Evolutionary conservation across 139 green algal genomes (phyloP).

Genomic region (Chlamydomonas applanata): DNA sequence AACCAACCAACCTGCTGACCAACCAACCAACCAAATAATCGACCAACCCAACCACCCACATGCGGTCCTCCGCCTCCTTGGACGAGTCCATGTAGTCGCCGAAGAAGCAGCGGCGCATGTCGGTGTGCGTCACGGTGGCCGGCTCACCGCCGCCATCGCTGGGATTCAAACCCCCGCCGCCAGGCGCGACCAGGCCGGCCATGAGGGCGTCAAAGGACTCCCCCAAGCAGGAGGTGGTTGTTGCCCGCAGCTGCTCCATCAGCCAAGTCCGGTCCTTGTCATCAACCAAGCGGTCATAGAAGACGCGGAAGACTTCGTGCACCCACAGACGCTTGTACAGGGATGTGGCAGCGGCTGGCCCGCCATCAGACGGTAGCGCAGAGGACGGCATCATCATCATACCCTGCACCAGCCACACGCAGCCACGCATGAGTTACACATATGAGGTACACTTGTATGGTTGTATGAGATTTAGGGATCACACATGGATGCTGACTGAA

Average conservation of each 20-base stretch:
- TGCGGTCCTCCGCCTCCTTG: conserved; percentile 36
- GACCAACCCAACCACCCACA: conserved; percentile 30
- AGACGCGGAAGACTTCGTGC: conserved; percentile 74
- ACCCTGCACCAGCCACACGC: conserved; percentile 26
- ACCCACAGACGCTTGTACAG: conserved; percentile 74
- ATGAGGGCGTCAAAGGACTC: conserved; percentile 27
- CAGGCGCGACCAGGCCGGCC: conserved; percentile 12
- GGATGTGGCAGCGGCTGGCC: not conserved
- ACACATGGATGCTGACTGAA: too few relatives aligned
- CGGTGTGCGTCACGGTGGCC: not conserved
- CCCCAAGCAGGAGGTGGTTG: not conserved
- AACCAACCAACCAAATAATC: too few relatives aligned
- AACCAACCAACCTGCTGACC: too few relatives aligned
- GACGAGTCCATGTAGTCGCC: conserved; percentile 64
- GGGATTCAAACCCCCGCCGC: not conserved
- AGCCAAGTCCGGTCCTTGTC: conserved; percentile 67
- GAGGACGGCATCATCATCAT: conserved; percentile 51
- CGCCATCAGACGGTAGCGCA: conserved; percentile 17
- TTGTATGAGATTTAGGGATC: too few relatives aligned
- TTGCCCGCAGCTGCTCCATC: conserved; percentile 43
- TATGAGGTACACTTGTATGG: too few relatives aligned
- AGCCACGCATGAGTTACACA: not conserved
- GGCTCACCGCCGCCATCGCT: not conserved
- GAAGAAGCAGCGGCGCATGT: conserved; percentile 76
- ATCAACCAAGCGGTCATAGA: conserved; percentile 75